Evolutionary conservation across 2,329 filamentous ascomycete genomes (phyloP).

Genomic region (Westerdykella aurantiaca): DNA sequence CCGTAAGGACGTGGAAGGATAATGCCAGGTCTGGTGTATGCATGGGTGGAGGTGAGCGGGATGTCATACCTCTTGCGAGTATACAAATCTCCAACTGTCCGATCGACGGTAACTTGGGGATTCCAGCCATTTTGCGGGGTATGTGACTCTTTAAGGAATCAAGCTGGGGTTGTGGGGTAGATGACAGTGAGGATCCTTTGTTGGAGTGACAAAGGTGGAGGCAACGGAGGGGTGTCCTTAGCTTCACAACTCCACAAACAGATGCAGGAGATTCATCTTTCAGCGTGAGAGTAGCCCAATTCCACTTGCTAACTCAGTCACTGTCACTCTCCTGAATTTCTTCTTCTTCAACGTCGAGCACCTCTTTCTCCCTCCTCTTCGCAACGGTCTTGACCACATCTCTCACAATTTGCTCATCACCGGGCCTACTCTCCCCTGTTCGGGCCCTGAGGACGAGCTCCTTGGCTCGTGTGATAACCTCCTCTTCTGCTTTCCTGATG

Average conservation of each 20-base stretch:
- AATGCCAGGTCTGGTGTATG: neutral
- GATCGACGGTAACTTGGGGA: no score
- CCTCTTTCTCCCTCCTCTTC: constrained; percentile 14
- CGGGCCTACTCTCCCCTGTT: constrained; percentile 33
- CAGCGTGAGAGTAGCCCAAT: neutral
- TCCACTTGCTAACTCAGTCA: neutral
- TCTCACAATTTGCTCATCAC: constrained; percentile 10
- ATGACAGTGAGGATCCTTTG: neutral
- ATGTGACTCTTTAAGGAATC: no score
- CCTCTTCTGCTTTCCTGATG: constrained; percentile 85
- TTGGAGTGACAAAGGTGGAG: neutral
- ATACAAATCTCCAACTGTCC: no score
- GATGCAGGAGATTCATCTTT: no score
- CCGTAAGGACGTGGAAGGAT: neutral
- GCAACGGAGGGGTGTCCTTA: no score
- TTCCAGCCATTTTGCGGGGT: no score
- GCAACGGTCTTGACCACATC: constrained; percentile 21
- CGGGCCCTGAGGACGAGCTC: constrained; percentile 63
- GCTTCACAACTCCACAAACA: no score
- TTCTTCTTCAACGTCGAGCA: constrained; percentile 13
- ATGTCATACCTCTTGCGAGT: neutral
- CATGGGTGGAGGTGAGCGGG: neutral
- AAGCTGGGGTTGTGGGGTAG: neutral
- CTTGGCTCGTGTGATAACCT: constrained; percentile 74
- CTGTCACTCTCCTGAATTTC: constrained; percentile 8